Evolutionary conservation across 495 filamentous ascomycete genomes (phyloP).

Genomic region (Tuber umbilicatum): DNA sequence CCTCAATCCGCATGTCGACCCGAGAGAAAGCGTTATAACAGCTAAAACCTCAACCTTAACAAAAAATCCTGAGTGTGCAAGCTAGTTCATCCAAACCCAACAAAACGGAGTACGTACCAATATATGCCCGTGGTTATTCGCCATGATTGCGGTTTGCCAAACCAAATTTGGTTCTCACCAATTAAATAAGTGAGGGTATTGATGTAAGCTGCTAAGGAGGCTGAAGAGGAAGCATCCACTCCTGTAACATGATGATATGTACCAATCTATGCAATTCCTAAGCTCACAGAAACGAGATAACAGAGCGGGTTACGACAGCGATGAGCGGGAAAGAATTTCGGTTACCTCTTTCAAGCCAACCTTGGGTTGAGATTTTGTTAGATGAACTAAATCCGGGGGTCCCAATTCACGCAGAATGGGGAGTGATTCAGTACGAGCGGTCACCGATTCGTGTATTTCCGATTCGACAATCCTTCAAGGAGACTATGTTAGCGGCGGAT

Average conservation of each 20-base stretch:
- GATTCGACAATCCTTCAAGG: slow-evolving; percentile 79
- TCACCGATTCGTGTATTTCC: slow-evolving; percentile 76
- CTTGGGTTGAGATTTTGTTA: slow-evolving; percentile 76
- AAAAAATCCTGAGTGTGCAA: slow-evolving; percentile 7
- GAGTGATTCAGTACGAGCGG: slow-evolving; percentile 80
- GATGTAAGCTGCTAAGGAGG: slow-evolving; percentile 93
- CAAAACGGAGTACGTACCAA: slow-evolving; percentile 55
- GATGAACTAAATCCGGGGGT: slow-evolving; percentile 89
- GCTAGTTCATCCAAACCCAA: neutral
- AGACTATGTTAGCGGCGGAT: slow-evolving; percentile 41
- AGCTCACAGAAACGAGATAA: slow-evolving; percentile 18
- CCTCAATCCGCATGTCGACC: slow-evolving; percentile 95
- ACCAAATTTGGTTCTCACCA: slow-evolving; percentile 60
- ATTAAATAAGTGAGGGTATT: slow-evolving; percentile 90
- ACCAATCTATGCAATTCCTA: slow-evolving; percentile 56
- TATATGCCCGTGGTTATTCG: slow-evolving; percentile 92
- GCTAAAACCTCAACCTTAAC: slow-evolving; percentile 46
- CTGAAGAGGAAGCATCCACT: slow-evolving; percentile 93
- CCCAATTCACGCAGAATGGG: slow-evolving; percentile 81
- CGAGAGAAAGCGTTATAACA: slow-evolving; percentile 99
- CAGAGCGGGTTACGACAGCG: neutral
- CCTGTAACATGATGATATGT: slow-evolving; percentile 98
- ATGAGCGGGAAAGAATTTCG: slow-evolving; percentile 7
- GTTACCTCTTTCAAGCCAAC: slow-evolving; percentile 59
- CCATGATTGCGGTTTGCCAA: slow-evolving; percentile 45